phyloP scores from a whole-genome alignment of 139 green algal genomes.

The Haematococcus lacustris region DNA sequence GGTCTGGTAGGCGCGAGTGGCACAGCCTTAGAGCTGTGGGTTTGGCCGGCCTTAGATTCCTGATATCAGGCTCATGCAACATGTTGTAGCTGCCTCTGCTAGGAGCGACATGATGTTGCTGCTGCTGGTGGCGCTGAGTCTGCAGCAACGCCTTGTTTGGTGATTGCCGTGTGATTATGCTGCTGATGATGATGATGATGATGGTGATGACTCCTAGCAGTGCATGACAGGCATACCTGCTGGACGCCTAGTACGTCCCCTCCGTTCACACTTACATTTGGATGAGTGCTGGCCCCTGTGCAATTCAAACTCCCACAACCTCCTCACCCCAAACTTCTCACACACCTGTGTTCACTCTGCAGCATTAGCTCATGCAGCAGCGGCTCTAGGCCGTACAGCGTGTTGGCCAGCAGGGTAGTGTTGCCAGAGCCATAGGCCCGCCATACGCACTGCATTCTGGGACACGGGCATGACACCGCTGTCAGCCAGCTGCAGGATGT shows the following conservation, averaged over 20 bases:
- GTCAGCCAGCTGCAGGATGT: background rate
- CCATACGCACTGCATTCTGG: conserved; percentile 19
- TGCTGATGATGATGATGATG: background rate
- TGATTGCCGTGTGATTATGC: background rate
- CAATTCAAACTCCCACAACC: background rate
- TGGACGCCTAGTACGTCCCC: no score
- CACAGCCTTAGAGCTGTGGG: no score
- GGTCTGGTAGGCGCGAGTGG: no score
- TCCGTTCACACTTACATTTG: background rate
- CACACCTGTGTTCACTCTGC: conserved; percentile 29
- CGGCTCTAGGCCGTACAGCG: conserved; percentile 40
- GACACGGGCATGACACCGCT: background rate
- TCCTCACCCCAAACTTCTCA: background rate
- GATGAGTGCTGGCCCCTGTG: background rate
- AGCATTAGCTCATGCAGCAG: conserved; percentile 51
- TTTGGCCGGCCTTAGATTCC: no score
- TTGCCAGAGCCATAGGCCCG: conserved; percentile 10
- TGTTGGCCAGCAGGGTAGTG: conserved; percentile 1
- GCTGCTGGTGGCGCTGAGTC: no score
- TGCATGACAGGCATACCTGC: no score
- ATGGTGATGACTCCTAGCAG: no score
- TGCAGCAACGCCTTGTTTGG: no score
- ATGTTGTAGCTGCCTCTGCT: no score
- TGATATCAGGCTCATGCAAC: no score
- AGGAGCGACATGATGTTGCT: no score